A percentile compares a stretch with the other conserved stretches of the same genome.
These are phyloP conservation scores for Heliamphora exappendiculata DNA, from an alignment of 148 eudicot genomes.

Conservation along the genomic window DNA sequence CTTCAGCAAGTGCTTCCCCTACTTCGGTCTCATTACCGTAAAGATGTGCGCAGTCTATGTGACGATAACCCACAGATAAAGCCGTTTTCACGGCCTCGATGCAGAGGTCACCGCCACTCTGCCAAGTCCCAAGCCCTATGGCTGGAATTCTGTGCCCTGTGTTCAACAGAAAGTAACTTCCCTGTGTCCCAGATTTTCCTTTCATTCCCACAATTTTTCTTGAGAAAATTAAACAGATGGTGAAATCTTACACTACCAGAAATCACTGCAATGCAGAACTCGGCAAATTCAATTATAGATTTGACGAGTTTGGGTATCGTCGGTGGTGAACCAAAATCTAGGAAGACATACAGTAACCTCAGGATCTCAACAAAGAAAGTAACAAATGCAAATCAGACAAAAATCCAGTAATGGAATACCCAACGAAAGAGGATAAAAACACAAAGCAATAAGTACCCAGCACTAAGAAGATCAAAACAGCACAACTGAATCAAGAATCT, in stretches of 20 bases:
- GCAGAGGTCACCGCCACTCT: slow-evolving; percentile 29
- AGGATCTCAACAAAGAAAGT: background rate
- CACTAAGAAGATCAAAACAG: background rate
- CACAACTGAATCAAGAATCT: background rate
- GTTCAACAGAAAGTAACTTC: slow-evolving; percentile 22
- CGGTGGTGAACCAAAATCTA: background rate
- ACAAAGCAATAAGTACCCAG: background rate
- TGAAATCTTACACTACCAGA: background rate
- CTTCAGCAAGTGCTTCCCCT: slow-evolving; percentile 24
- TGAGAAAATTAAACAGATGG: background rate
- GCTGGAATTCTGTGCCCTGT: slow-evolving; percentile 28
- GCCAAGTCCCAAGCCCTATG: slow-evolving; percentile 35
- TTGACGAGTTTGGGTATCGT: background rate
- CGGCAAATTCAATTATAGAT: background rate
- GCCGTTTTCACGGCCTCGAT: slow-evolving; percentile 25
- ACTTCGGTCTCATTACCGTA: slow-evolving; percentile 31
- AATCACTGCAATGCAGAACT: background rate
- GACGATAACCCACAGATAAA: slow-evolving; percentile 22
- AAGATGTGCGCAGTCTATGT: slow-evolving; percentile 30
- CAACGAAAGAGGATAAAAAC: background rate
- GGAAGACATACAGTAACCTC: background rate
- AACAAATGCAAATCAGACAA: background rate
- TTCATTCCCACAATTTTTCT: slow-evolving; percentile 14
- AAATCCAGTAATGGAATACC: background rate
- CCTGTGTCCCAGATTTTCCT: slow-evolving; percentile 20